Percentiles rank a stretch among this genome's conserved stretches.
Conservation (phyloP, 345 rosid species). For the Arabidopsis suecica region DNA sequence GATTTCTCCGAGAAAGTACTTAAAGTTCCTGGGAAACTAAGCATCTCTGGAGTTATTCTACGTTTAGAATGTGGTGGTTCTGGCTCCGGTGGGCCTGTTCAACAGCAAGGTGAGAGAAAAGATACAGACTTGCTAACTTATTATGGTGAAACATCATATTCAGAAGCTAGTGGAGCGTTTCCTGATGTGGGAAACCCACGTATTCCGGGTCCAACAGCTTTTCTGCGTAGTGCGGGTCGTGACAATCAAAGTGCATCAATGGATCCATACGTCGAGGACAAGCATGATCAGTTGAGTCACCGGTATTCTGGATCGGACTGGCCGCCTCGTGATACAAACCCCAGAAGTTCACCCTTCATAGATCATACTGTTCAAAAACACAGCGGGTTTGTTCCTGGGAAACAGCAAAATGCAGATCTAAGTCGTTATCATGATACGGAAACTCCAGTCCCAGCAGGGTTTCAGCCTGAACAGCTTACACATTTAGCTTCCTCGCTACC, state of each 20-base stretch:
- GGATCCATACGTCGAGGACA: constrained; percentile 51
- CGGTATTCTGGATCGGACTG: constrained; percentile 47
- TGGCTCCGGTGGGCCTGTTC: constrained; percentile 52
- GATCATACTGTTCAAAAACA: constrained; percentile 49
- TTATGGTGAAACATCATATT: constrained; percentile 55
- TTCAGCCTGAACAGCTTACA: constrained; percentile 76
- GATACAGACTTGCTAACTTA: constrained; percentile 45
- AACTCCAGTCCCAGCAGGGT: constrained; percentile 45
- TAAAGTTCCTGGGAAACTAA: constrained; percentile 89
- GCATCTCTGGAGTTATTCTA: constrained; percentile 92
- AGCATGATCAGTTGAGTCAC: constrained; percentile 50
- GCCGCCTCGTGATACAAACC: constrained; percentile 55
- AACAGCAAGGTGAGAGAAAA: constrained; percentile 54
- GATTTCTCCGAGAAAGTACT: constrained; percentile 91
- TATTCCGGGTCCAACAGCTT: constrained; percentile 44
- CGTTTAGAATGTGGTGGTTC: constrained; percentile 66
- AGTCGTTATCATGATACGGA: constrained; percentile 51
- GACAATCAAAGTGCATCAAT: constrained; percentile 43
- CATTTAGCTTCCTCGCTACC: constrained; percentile 72
- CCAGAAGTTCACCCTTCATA: constrained; percentile 45
- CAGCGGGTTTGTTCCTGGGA: constrained; percentile 43
- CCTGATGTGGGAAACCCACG: constrained; percentile 43
- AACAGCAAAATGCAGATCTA: constrained; percentile 46
- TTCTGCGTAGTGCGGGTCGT: constrained; percentile 45
- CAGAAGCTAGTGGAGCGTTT: constrained; percentile 32